phyloP scores from a whole-genome alignment of 1,284 basidiomycete species.

The Pisolithus thermaeus region DNA sequence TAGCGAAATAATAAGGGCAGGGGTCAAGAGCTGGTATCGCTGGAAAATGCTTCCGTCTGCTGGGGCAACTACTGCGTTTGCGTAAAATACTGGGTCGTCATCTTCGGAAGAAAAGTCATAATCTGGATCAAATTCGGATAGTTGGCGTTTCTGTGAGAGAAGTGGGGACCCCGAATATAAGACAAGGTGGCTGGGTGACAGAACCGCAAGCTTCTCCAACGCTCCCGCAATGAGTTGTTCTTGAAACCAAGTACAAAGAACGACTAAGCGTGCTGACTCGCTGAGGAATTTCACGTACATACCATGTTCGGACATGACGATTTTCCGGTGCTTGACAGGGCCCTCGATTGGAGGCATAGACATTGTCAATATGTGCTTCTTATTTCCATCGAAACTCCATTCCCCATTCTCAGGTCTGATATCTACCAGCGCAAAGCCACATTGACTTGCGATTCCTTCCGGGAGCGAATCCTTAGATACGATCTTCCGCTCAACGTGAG shows the following conservation, averaged over 20 bases:
- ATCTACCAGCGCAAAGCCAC: slow-evolving; percentile 42
- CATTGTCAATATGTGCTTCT: slow-evolving; percentile 54
- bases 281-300: slow-evolving; percentile 17
- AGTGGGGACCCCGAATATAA: slow-evolving; percentile 54
- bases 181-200: slow-evolving; percentile 55
- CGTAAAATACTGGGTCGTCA: slow-evolving; percentile 21
- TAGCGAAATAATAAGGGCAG: slow-evolving; percentile 68
- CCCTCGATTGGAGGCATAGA: slow-evolving; percentile 48
- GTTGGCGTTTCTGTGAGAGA: slow-evolving; percentile 32
- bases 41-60: slow-evolving; percentile 59
- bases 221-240: slow-evolving; percentile 41
- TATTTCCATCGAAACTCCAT: slow-evolving; percentile 28
- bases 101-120: slow-evolving; percentile 20
- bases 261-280: background rate
- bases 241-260: slow-evolving; percentile 17
- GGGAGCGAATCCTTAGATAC: slow-evolving; percentile 31
- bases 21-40: slow-evolving; percentile 74
- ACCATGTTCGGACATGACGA: slow-evolving; percentile 48
- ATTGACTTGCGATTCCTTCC: slow-evolving; percentile 42
- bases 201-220: slow-evolving; percentile 41
- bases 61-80: slow-evolving; percentile 19
- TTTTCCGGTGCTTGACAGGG: slow-evolving; percentile 37
- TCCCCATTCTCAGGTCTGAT: slow-evolving; percentile 33
- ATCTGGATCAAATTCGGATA: slow-evolving; percentile 22
- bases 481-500: slow-evolving; percentile 43